Conservation (phyloP, 2,329 filamentous ascomycete genomes). For the Ophiosphaerella narmari region DNA sequence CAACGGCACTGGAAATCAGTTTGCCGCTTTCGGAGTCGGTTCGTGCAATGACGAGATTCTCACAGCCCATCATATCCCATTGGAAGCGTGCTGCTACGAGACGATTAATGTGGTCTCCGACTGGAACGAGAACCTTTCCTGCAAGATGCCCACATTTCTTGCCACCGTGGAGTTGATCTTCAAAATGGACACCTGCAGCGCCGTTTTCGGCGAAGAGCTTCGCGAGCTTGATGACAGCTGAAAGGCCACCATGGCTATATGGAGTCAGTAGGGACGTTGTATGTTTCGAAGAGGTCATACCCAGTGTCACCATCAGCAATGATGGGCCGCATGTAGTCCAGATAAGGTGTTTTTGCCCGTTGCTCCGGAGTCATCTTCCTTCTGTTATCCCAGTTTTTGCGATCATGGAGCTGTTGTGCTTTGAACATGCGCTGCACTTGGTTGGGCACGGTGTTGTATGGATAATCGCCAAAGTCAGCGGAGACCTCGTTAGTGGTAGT, state of each 20-base stretch:
- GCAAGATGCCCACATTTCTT: constrained; percentile 98
- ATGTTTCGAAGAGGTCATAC: constrained; percentile 32
- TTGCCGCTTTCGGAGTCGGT: constrained; percentile 95
- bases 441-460: constrained; percentile 98
- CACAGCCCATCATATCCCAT: constrained; percentile 96
- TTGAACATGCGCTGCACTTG: constrained; percentile 96
- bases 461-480: constrained; percentile 97
- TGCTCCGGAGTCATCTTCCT: constrained; percentile 76
- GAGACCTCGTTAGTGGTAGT: constrained; percentile 97
- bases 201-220: constrained; percentile 98
- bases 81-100: constrained; percentile 91
- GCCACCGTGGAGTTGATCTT: constrained; percentile 95
- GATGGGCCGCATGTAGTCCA: constrained; percentile 92
- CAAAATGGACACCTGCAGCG: constrained; percentile 94
- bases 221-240: constrained; percentile 90
- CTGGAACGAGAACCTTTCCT: constrained; percentile 91
- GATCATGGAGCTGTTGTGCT: constrained; percentile 94
- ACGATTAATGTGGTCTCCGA: constrained; percentile 95
- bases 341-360: constrained; percentile 76
- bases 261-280: constrained; percentile 15
- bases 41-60: constrained; percentile 92
- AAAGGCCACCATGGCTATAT: constrained; percentile 80
- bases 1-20: constrained; percentile 86
- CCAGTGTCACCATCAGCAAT: constrained; percentile 95
- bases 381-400: constrained; percentile 88